Evolutionary conservation across 768 basidiomycete species (phyloP), one percentile per base, ranked within the genome.

Genomic region (Termitomyces sp.): DNA sequence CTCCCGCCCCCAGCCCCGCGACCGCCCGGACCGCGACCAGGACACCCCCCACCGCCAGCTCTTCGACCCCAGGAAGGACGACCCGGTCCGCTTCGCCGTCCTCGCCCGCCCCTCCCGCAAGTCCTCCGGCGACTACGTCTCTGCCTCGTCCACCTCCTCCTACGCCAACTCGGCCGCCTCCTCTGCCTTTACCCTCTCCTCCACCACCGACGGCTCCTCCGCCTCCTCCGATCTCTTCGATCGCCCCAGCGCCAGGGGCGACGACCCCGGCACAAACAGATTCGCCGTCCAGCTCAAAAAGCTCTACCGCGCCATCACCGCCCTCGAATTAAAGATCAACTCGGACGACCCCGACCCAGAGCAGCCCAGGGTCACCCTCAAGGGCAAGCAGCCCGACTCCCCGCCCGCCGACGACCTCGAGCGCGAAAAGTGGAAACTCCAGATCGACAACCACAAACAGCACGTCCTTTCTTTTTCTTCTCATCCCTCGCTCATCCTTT

Each of bases 41-140:
- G 66, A 62, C 13, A 58, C 77, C 3, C 69, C 78, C 9, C 60
- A 71, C 7, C 74, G 85, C 42, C 89, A 88, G 60, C 82, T 97
- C 0, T 95, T 94, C 57, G 94, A 98, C 67, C 92, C 90, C 58
- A 81, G 90, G 39, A 86, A 92, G 65, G 91, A 98, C 69, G 92
- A 98, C 69, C 93, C 97, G 0, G 83, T 94, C 33, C 83, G 88
- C 12, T 98, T 98, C 72, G 76, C 83, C 39, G 81, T 86, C 34
- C 79, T 84, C 36, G 74, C 82, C 4, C 81, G 85, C 34, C 79
- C 84, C 36, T 74, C 82, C 4, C 81, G 85, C 6, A 85, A 85
- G 62, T 77, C 80, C 10, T 85, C 87, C 1, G 83, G 77, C 28
- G 90, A 91, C 65, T 84, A 86, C 56, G 75, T 90, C 26, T 90